Conservation (phyloP, 2,329 filamentous ascomycete species). For the Cordyceps cateniannulata region DNA sequence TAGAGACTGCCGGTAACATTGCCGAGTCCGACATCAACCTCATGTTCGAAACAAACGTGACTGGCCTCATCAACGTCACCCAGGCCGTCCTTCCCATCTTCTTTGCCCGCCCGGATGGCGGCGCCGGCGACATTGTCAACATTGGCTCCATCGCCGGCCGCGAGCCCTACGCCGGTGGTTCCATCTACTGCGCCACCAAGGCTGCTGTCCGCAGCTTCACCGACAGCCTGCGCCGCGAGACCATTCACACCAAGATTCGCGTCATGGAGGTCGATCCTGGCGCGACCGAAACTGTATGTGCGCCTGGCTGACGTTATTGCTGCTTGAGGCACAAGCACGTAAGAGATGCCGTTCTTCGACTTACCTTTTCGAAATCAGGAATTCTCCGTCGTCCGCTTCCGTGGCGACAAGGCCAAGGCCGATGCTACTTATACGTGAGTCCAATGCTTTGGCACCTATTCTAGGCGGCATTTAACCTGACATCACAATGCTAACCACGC, state of each 20-base stretch:
- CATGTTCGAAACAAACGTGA: slow-evolving; percentile 94
- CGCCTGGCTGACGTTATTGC: not conserved
- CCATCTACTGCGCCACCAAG: slow-evolving; percentile 92
- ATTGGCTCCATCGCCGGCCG: slow-evolving; percentile 86
- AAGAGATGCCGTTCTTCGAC: not conserved
- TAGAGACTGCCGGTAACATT: slow-evolving; percentile 81
- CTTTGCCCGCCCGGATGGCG: slow-evolving; percentile 67
- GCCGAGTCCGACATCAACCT: slow-evolving; percentile 70
- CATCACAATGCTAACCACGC: not conserved
- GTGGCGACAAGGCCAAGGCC: slow-evolving; percentile 82
- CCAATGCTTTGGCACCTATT: slow-evolving; percentile 5
- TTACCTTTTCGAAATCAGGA: slow-evolving; percentile 45
- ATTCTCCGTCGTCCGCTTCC: slow-evolving; percentile 82
- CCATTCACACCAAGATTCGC: slow-evolving; percentile 72
- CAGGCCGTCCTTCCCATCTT: slow-evolving; percentile 82
- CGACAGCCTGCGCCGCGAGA: slow-evolving; percentile 73
- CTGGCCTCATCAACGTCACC: slow-evolving; percentile 92
- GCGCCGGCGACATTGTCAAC: slow-evolving; percentile 90
- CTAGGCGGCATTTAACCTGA: not conserved
- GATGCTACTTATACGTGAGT: slow-evolving; percentile 80
- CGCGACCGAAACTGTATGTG: slow-evolving; percentile 74
- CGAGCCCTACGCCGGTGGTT: slow-evolving; percentile 76
- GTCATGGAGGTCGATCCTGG: slow-evolving; percentile 88
- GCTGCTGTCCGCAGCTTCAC: slow-evolving; percentile 82
- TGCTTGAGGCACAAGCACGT: not conserved